These are phyloP conservation scores for Pulveroboletus sp. DNA, from an alignment of 768 basidiomycete species.

Conservation along the genomic window DNA sequence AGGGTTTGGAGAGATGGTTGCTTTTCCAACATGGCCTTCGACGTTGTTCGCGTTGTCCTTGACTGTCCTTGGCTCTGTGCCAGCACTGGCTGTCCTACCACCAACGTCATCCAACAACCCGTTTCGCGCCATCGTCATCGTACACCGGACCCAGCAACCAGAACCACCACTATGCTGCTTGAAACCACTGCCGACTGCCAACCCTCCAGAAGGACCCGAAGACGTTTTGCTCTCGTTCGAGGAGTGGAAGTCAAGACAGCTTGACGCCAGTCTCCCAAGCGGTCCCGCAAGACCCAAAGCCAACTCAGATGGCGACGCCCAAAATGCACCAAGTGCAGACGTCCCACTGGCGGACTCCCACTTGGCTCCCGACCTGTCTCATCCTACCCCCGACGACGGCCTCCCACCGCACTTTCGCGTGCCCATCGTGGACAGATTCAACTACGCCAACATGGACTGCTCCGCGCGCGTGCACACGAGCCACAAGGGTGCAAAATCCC, in stretches of 20 bases:
- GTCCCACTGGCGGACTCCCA: conserved; percentile 4
- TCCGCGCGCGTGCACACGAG: conserved; percentile 87
- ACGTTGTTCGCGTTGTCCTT: conserved; percentile 32
- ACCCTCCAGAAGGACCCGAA: conserved; percentile 46
- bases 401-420: conserved; percentile 64
- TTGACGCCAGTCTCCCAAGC: conserved; percentile 35
- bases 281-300: conserved; percentile 13
- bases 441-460: conserved; percentile 91
- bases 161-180: conserved; percentile 68
- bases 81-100: conserved; percentile 29
- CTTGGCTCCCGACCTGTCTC: conserved; percentile 12
- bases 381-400: conserved; percentile 15
- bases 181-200: conserved; percentile 39
- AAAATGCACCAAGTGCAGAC: conserved; percentile 4
- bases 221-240: conserved; percentile 76
- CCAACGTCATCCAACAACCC: conserved; percentile 50
- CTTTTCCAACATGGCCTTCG: conserved; percentile 7
- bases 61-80: conserved; percentile 31
- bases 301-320: conserved; percentile 6
- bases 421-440: conserved; percentile 83
- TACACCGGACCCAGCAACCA: conserved; percentile 41
- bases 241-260: conserved; percentile 79
- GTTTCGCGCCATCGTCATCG: conserved; percentile 53
- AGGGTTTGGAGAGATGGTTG: conserved; percentile 9
- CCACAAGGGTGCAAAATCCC: conserved; percentile 76